Evolutionary conservation across 768 basidiomycete species (phyloP).

Genomic region (Amanita rimosa): DNA sequence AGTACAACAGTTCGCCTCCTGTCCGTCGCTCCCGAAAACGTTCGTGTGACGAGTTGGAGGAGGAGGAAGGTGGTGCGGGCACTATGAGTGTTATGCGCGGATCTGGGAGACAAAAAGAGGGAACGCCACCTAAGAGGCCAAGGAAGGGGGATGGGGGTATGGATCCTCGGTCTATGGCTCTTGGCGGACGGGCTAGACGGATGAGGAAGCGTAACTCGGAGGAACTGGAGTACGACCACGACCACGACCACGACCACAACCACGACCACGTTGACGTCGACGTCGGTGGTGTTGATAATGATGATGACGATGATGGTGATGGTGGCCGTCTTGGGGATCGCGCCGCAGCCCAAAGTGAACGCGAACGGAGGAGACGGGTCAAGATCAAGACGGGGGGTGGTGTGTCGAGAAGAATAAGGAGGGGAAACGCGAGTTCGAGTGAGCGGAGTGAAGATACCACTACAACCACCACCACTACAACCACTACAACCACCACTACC

Average conservation of each 20-base stretch:
- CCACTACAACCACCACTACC: too few species aligned
- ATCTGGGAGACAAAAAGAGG: neutral
- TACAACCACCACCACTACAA: too few species aligned
- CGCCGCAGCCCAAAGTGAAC: neutral
- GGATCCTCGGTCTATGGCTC: neutral
- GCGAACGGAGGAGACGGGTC: neutral
- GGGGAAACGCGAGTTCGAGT: neutral
- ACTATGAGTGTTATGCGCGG: neutral
- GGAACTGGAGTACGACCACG: conserved; percentile 26
- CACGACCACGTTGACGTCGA: too few species aligned
- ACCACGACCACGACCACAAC: too few species aligned
- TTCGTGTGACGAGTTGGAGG: conserved; percentile 11
- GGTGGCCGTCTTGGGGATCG: neutral
- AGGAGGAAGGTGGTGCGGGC: conserved; percentile 10
- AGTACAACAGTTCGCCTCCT: neutral
- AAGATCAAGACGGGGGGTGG: neutral
- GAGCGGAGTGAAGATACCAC: neutral
- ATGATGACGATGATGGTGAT: neutral
- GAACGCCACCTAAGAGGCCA: conserved; percentile 12
- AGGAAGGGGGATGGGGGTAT: conserved; percentile 5
- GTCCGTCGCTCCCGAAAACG: conserved; percentile 10
- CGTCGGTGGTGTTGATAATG: too few species aligned
- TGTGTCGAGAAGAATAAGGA: neutral
- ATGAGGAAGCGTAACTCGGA: conserved; percentile 39
- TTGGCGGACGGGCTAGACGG: conserved; percentile 2